Conservation (phyloP, 768 basidiomycete species). For the Calocera cornea region DNA sequence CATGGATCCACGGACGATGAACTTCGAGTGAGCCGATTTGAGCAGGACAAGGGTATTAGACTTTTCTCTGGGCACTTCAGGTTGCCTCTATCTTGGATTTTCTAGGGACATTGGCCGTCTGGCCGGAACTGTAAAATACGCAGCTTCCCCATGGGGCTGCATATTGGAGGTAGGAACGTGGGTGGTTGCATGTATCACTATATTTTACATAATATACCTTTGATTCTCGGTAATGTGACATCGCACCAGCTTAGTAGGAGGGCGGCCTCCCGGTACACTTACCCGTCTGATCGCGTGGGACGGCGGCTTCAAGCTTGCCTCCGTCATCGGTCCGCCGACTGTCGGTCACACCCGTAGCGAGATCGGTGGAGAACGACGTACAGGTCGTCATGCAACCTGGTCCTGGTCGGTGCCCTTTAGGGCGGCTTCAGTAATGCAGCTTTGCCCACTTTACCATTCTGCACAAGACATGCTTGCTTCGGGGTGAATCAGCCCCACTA, state of each 20-base stretch:
- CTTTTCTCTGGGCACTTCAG: neutral
- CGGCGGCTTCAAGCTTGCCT: neutral
- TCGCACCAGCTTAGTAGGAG: too few relatives aligned
- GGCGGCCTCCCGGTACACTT: too few relatives aligned
- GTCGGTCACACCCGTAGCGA: neutral
- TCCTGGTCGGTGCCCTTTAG: neutral
- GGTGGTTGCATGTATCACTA: neutral
- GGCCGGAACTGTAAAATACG: neutral
- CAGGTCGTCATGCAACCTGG: neutral
- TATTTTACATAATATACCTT: neutral
- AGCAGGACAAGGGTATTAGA: neutral
- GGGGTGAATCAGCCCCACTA: neutral
- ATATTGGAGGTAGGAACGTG: neutral
- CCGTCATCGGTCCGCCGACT: neutral
- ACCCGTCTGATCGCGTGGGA: neutral
- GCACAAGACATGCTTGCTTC: neutral
- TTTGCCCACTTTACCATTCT: neutral
- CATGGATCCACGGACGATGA: slow-evolving; percentile 6
- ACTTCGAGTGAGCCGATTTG: neutral
- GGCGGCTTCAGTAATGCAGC: neutral
- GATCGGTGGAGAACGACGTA: neutral
- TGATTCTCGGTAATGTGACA: neutral
- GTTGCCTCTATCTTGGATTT: neutral
- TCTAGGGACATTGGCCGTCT: neutral
- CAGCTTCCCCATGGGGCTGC: neutral